These are phyloP conservation scores for Plantago ovata DNA, from an alignment of 257 asterid genomes.

Conservation along the genomic window DNA sequence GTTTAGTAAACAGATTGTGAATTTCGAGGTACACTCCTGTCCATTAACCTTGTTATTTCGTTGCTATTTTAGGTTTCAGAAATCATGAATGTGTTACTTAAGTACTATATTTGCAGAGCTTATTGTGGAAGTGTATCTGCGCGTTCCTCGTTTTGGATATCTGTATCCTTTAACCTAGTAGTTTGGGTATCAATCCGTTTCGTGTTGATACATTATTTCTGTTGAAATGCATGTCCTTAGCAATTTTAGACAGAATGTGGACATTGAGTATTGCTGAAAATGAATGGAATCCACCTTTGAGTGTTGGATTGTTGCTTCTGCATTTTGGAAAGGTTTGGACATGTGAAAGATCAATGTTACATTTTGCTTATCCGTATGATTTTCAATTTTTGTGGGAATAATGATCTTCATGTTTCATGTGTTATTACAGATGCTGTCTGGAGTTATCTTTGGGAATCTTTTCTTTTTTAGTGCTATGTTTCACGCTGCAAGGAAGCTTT, in stretches of 20 bases:
- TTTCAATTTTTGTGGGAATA: slow-evolving; percentile 16
- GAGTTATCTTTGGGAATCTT: slow-evolving; percentile 55
- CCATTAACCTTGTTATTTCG: background rate
- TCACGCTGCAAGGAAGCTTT: slow-evolving; percentile 43
- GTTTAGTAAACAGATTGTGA: slow-evolving; percentile 35
- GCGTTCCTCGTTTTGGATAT: slow-evolving; percentile 55
- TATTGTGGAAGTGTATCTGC: slow-evolving; percentile 50
- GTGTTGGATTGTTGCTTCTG: slow-evolving; percentile 34
- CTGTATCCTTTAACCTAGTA: slow-evolving; percentile 60
- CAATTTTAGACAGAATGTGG: slow-evolving; percentile 54
- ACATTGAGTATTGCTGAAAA: slow-evolving; percentile 35
- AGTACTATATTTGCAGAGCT: slow-evolving; percentile 42
- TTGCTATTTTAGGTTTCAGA: slow-evolving; percentile 3
- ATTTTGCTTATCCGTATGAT: slow-evolving; percentile 16
- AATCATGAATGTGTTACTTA: background rate
- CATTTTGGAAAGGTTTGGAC: slow-evolving; percentile 48
- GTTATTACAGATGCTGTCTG: slow-evolving; percentile 43
- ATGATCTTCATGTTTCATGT: slow-evolving; percentile 20
- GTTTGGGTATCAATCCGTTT: background rate
- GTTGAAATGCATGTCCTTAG: slow-evolving; percentile 35
- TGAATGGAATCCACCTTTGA: slow-evolving; percentile 30
- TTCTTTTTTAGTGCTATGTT: slow-evolving; percentile 36
- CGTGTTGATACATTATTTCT: background rate
- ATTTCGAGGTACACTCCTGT: slow-evolving; percentile 40
- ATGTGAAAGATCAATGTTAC: background rate